These are phyloP conservation scores for Actinidia polygama DNA, from an alignment of 179 eudicot species.

Conservation along the genomic window DNA sequence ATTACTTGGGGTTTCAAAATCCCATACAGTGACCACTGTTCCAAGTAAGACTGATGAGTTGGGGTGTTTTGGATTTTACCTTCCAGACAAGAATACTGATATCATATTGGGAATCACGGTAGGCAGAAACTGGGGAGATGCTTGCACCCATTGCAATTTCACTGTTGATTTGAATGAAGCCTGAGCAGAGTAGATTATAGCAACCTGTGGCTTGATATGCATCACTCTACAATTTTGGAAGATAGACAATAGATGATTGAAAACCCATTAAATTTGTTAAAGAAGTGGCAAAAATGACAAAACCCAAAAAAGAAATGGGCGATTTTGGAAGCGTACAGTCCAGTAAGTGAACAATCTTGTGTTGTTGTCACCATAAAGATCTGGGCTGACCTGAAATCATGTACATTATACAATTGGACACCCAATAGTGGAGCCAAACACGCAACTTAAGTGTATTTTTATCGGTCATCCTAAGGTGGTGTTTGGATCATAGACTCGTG, in stretches of 20 bases:
- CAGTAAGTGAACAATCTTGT: slow-evolving; percentile 94
- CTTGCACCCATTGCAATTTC: slow-evolving; percentile 52
- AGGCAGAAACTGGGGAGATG: slow-evolving; percentile 44
- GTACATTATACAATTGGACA: no score
- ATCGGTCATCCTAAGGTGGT: no score
- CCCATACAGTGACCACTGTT: not conserved
- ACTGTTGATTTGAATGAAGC: slow-evolving; percentile 52
- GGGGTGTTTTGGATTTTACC: slow-evolving; percentile 35
- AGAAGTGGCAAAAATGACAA: not conserved
- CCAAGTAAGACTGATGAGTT: slow-evolving; percentile 12
- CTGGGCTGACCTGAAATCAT: slow-evolving; percentile 79
- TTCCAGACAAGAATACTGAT: slow-evolving; percentile 49
- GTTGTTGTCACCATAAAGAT: slow-evolving; percentile 86
- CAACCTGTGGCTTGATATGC: slow-evolving; percentile 55
- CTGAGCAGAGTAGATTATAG: slow-evolving; percentile 53
- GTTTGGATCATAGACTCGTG: no score
- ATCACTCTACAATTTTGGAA: slow-evolving; percentile 37
- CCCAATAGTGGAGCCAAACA: no score
- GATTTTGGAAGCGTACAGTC: slow-evolving; percentile 59
- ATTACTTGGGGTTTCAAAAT: slow-evolving; percentile 6
- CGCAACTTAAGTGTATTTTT: no score
- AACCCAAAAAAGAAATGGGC: not conserved
- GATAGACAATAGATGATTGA: no score
- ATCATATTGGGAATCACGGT: slow-evolving; percentile 36
- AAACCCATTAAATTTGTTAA: not conserved